phyloP scores from a whole-genome alignment of 2,329 filamentous ascomycete species.

The Nannizzia gypsea region DNA sequence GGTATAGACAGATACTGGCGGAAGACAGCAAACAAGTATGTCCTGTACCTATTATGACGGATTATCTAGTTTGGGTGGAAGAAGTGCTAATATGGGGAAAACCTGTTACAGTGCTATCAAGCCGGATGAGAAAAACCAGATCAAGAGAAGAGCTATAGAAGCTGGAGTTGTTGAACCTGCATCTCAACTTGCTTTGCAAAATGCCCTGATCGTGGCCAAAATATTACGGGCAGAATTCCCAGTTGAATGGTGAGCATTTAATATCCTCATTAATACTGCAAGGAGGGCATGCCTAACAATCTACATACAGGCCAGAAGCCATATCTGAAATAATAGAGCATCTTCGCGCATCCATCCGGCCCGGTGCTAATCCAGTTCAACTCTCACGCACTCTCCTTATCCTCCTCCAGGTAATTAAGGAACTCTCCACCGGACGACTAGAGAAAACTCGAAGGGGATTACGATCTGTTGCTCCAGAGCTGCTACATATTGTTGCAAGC shows the following conservation, averaged over 20 bases:
- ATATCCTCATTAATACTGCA: not conserved
- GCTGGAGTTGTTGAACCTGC: slow-evolving; percentile 68
- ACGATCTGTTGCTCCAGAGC: slow-evolving; percentile 66
- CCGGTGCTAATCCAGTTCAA: slow-evolving; percentile 40
- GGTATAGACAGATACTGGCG: slow-evolving; percentile 94
- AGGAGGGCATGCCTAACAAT: slow-evolving; percentile 3
- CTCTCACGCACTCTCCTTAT: slow-evolving; percentile 64
- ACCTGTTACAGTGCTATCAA: slow-evolving; percentile 41
- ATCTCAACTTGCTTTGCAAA: slow-evolving; percentile 66
- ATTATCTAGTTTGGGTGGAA: not conserved
- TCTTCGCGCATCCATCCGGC: slow-evolving; percentile 45
- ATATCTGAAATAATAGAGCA: slow-evolving; percentile 47
- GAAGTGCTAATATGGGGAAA: not conserved
- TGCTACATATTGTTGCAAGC: slow-evolving; percentile 65
- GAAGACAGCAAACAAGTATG: slow-evolving; percentile 57
- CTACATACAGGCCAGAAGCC: slow-evolving; percentile 34
- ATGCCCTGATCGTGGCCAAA: slow-evolving; percentile 77
- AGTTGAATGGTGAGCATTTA: slow-evolving; percentile 61
- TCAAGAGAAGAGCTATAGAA: slow-evolving; percentile 63
- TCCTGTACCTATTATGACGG: not conserved
- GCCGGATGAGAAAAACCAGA: slow-evolving; percentile 61
- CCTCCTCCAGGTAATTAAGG: slow-evolving; percentile 78
- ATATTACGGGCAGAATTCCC: slow-evolving; percentile 84
- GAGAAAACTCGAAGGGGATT: slow-evolving; percentile 63
- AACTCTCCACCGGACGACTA: slow-evolving; percentile 69